Evolutionary conservation across 1,139 yeast genomes (phyloP).

Genomic region (Yamadazyma conglobata): DNA sequence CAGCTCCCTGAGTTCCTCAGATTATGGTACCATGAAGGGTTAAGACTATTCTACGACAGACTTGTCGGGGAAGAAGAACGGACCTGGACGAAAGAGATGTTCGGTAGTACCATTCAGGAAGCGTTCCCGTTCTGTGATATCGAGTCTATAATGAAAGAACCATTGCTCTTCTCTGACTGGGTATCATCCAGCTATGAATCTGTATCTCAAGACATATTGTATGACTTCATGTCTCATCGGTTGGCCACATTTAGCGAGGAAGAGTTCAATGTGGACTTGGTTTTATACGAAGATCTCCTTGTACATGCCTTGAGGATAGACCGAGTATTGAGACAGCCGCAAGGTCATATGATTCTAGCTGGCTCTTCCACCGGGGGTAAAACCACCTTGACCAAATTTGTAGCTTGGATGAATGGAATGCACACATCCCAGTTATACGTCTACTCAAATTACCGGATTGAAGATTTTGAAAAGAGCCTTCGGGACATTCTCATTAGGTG

Average conservation of each 20-base stretch:
- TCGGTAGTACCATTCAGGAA: slow-evolving; percentile 32
- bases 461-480: slow-evolving; percentile 66
- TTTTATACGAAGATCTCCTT: slow-evolving; percentile 67
- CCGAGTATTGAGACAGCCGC: slow-evolving; percentile 77
- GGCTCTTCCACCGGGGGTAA: slow-evolving; percentile 87
- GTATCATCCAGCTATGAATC: slow-evolving; percentile 59
- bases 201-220: slow-evolving; percentile 48
- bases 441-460: slow-evolving; percentile 49
- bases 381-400: slow-evolving; percentile 73
- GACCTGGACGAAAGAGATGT: slow-evolving; percentile 47
- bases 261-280: slow-evolving; percentile 58
- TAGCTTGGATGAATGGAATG: slow-evolving; percentile 88
- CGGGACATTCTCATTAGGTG: slow-evolving; percentile 48
- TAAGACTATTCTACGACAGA: slow-evolving; percentile 74
- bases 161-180: slow-evolving; percentile 74
- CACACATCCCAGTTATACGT: slow-evolving; percentile 59
- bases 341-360: slow-evolving; percentile 87
- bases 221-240: slow-evolving; percentile 58
- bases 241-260: slow-evolving; percentile 75
- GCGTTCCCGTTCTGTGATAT: slow-evolving; percentile 50
- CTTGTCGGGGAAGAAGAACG: slow-evolving; percentile 50
- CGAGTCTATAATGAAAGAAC: slow-evolving; percentile 36
- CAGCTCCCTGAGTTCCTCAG: slow-evolving; percentile 48
- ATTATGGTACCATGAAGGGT: slow-evolving; percentile 80
- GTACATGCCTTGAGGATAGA: slow-evolving; percentile 79